Evolutionary conservation across 2,329 filamentous ascomycete species (phyloP).

Genomic region (Cordyceps pruinosa): DNA sequence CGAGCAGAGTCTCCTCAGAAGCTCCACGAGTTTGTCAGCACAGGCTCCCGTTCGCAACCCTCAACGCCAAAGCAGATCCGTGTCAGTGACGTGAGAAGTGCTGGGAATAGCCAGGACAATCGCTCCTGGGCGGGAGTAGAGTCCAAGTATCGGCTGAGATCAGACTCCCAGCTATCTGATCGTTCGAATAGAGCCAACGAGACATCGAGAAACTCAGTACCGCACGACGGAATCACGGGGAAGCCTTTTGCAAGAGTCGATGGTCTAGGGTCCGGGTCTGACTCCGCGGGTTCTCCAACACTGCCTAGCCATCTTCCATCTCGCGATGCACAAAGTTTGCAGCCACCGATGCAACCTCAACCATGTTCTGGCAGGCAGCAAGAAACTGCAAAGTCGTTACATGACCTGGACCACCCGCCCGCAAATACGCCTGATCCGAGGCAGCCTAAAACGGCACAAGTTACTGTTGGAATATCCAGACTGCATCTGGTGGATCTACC

Average conservation of each 20-base stretch:
- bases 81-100: neutral
- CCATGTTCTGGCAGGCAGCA: neutral
- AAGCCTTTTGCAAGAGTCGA: conserved; percentile 46
- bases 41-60: neutral
- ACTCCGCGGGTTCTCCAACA: conserved; percentile 22
- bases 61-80: neutral
- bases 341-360: neutral
- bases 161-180: conserved; percentile 19
- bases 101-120: neutral
- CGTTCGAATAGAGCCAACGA: neutral
- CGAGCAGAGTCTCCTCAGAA: neutral
- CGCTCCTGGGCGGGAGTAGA: neutral
- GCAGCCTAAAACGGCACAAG: conserved; percentile 37
- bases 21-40: neutral
- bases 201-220: conserved; percentile 17
- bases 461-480: conserved; percentile 84
- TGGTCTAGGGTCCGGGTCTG: conserved; percentile 24
- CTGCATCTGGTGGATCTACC: conserved; percentile 84
- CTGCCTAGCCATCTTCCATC: conserved; percentile 8
- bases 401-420: neutral
- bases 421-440: conserved; percentile 18
- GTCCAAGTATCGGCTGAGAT: neutral
- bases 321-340: neutral
- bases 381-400: neutral
- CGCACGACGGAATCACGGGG: conserved; percentile 47